These are phyloP conservation scores for Theileria orientalis DNA, from an alignment of 169 alveolate genomes.

Conservation along the genomic window DNA sequence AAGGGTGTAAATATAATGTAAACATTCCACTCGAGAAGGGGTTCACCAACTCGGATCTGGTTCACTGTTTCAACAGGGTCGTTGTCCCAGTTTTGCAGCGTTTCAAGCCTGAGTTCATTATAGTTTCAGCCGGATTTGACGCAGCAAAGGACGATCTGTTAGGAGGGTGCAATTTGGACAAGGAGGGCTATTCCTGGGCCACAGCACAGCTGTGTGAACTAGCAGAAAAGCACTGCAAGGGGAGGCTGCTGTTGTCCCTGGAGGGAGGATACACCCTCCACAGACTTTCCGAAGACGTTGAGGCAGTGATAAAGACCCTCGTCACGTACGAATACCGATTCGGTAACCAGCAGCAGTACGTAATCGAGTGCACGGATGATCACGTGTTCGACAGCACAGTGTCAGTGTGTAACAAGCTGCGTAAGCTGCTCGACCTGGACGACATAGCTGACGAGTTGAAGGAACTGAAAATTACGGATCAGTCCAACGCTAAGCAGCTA, in stretches of 20 bases:
- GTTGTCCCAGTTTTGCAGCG: conserved; percentile 85
- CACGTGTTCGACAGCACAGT: not conserved
- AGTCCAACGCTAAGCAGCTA: not conserved
- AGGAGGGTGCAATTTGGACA: conserved; percentile 80
- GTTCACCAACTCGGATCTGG: conserved; percentile 65
- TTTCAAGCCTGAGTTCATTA: conserved; percentile 90
- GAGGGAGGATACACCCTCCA: conserved; percentile 90
- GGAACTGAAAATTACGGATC: not conserved
- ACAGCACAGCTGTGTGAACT: conserved; percentile 82
- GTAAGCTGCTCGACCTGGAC: conserved; percentile 2
- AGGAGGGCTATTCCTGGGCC: conserved; percentile 87
- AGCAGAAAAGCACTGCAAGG: conserved; percentile 86
- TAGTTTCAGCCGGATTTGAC: conserved; percentile 94
- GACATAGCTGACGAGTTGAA: not conserved
- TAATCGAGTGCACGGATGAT: not conserved
- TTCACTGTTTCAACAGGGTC: conserved; percentile 58
- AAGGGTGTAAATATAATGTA: conserved; percentile 54
- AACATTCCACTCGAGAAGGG: conserved; percentile 72
- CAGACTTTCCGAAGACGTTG: conserved; percentile 55
- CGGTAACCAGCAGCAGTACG: not conserved
- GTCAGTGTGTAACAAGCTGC: not conserved
- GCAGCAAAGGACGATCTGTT: conserved; percentile 83
- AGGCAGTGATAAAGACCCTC: conserved; percentile 56
- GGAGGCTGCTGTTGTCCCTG: conserved; percentile 86
- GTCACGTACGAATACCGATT: conserved; percentile 38